Evolutionary conservation across 768 basidiomycete genomes (phyloP).

Genomic region (Tulasnella sp.): DNA sequence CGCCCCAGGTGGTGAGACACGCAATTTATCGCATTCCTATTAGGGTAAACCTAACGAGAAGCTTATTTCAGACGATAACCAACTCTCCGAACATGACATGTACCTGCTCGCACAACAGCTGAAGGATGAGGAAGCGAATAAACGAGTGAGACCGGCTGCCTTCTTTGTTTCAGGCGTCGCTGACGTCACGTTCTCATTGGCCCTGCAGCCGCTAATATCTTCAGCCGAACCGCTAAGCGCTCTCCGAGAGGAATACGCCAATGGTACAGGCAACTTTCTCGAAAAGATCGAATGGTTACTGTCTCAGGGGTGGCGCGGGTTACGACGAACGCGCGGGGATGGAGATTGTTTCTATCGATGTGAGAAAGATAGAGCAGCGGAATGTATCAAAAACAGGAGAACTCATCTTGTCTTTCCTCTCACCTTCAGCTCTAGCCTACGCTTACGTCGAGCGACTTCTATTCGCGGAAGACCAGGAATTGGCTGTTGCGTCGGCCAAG

Average conservation of each 20-base stretch:
- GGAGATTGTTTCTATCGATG: conserved; percentile 82
- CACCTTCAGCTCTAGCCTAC: conserved; percentile 53
- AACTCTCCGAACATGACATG: conserved; percentile 3
- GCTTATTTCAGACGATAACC: background rate
- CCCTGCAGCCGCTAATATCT: conserved; percentile 12
- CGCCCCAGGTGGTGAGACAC: background rate
- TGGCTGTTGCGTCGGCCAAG: conserved; percentile 45
- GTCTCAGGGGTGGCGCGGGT: conserved; percentile 50
- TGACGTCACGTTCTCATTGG: background rate
- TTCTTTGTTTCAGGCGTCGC: background rate
- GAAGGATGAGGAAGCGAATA: conserved; percentile 14
- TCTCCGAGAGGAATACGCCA: conserved; percentile 5
- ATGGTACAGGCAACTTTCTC: conserved; percentile 38
- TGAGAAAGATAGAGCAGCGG: background rate
- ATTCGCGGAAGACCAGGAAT: conserved; percentile 36
- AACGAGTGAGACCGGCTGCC: background rate
- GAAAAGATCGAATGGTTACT: conserved; percentile 69
- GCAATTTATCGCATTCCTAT: background rate
- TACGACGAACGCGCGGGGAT: conserved; percentile 70
- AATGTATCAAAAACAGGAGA: too few species aligned
- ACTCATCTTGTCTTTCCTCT: too few species aligned
- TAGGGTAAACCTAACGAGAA: background rate
- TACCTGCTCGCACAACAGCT: conserved; percentile 11
- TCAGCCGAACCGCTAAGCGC: background rate
- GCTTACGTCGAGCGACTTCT: conserved; percentile 71